Percentiles rank a stretch among this genome's conserved stretches.
phyloP scores from a whole-genome alignment of 202 grass and related monocot genomes.

The Schoenoplectus tabernaemontani region DNA sequence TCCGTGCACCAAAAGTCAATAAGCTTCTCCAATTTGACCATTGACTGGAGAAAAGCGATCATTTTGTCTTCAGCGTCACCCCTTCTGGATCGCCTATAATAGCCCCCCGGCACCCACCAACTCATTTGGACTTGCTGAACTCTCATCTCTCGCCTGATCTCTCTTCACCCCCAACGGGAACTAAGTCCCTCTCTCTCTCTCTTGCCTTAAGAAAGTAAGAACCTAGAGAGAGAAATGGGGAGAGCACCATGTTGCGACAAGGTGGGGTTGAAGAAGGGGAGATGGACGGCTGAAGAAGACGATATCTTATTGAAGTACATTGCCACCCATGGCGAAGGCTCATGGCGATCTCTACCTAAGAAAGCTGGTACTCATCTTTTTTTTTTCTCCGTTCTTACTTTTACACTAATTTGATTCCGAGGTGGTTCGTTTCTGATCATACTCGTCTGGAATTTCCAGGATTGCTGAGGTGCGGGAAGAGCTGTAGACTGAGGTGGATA shows the following conservation, averaged over 20 bases:
- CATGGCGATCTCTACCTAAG: slow-evolving; percentile 85
- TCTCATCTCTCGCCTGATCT: not conserved
- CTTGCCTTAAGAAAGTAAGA: not conserved
- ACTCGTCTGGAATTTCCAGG: slow-evolving; percentile 22
- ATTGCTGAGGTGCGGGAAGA: slow-evolving; percentile 73
- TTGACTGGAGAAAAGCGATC: not conserved
- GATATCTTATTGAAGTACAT: slow-evolving; percentile 60
- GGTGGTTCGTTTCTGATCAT: not conserved
- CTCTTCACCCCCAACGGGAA: no score
- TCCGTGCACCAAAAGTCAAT: not conserved
- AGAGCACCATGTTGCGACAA: slow-evolving; percentile 97
- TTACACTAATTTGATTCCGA: not conserved
- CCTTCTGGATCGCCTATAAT: not conserved
- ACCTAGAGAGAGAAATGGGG: slow-evolving; percentile 39
- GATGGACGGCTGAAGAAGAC: slow-evolving; percentile 87
- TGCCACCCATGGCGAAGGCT: slow-evolving; percentile 66
- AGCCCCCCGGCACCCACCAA: slow-evolving; percentile 25
- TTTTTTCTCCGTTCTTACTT: not conserved
- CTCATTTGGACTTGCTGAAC: slow-evolving; percentile 27
- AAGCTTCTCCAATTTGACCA: not conserved
- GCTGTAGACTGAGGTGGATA: slow-evolving; percentile 83
- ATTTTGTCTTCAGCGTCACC: not conserved
- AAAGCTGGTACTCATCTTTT: slow-evolving; percentile 53
- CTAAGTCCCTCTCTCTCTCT: not conserved
- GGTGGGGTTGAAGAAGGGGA: slow-evolving; percentile 78